Conservation (phyloP, 2,329 filamentous ascomycete species). For the Clathrospora elynae region DNA sequence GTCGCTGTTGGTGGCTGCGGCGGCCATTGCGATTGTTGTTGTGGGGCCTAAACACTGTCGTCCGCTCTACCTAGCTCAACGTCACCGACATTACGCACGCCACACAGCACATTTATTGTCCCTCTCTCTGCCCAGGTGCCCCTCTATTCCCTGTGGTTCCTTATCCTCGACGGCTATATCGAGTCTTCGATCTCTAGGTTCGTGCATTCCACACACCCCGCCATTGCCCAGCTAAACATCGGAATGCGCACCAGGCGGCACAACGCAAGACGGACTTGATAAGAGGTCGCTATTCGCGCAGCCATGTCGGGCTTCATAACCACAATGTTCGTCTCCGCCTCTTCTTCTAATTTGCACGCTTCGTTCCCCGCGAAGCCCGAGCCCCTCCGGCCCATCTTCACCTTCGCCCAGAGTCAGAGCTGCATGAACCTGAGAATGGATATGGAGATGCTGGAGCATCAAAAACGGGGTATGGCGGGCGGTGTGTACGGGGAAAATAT, state of each 20-base stretch:
- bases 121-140: too few species aligned
- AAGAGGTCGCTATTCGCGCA: conserved; percentile 20
- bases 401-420: conserved; percentile 51
- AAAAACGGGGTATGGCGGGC: conserved; percentile 15
- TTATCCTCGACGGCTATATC: neutral
- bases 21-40: conserved; percentile 26
- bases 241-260: conserved; percentile 38
- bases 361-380: conserved; percentile 40
- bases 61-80: conserved; percentile 10
- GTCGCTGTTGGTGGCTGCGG: conserved; percentile 15
- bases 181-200: conserved; percentile 9
- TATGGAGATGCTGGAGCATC: conserved; percentile 23
- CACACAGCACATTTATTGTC: neutral
- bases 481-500: conserved; percentile 19
- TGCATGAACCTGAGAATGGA: conserved; percentile 38
- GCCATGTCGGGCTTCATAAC: conserved; percentile 78
- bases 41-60: conserved; percentile 31
- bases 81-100: conserved; percentile 16
- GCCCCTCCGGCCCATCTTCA: conserved; percentile 52
- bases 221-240: conserved; percentile 40
- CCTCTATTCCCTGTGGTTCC: too few species aligned
- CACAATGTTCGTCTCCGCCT: conserved; percentile 69
- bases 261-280: conserved; percentile 22
- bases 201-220: conserved; percentile 26
- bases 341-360: conserved; percentile 38